Base-by-base conservation (phyloP, 441 rosid genomes). In the Arabidopsis lyrata region DNA sequence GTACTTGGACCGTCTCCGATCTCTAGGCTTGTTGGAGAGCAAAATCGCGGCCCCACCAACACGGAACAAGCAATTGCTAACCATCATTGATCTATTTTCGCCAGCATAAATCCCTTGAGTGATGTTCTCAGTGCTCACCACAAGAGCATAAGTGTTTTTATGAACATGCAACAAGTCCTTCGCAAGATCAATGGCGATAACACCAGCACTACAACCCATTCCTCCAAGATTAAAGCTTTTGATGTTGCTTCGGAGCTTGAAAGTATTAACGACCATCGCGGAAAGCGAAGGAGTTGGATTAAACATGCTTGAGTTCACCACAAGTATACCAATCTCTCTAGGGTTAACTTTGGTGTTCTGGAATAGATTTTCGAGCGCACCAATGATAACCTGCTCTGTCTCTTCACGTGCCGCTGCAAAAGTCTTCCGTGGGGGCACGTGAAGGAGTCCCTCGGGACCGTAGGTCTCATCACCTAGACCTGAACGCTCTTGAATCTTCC, bases 191-290 rank as follows among this genome's bases (percentile, higher is more conserved):
- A 92, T 45, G 13, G 92, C 86, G 32, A 92, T 89, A 55, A 92
- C 90, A 38, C 98, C 92, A 59, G 98, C 98, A 84, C 97, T 92
- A 73, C 98, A 92, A 13, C 98, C 98, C 98, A 92, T 90, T 2
- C 97, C 98, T 20, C 98, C 98, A 68, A 92, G 89, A 78, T 84
- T 92, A 38, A 81, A 90, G 67, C 93, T 87, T 80, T 80, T 80
- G 27, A 90, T 78, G 78, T 89, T 92, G 3, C 98, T 92, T 72
- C 98, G 84, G 74, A 92, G 29, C 32, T 85, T 92, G 62, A 90
- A 92, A 70, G 78, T 88, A 39, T 89, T 92, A 38, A 92, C 83
- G 20, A 92, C 86, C 95, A 90, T 90, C 2, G 98, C 93, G 0
- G 98, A 92, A 5, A 93, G 84, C 0, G 80, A 90, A 16, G 97